phyloP scores from a whole-genome alignment of 306 rosid species.

The Quercus glauca region DNA sequence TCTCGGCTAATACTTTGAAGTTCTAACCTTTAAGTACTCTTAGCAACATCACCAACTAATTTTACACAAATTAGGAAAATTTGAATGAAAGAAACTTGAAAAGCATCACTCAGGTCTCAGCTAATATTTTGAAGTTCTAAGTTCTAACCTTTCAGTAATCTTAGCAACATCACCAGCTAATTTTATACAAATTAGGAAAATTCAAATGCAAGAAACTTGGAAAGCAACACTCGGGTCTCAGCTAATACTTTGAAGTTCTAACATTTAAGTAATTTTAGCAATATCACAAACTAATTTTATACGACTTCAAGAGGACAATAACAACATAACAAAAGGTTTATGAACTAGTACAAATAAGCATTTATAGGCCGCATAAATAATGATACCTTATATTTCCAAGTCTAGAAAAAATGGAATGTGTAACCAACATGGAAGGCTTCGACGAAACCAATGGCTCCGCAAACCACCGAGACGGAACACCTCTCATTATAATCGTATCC shows the following conservation, averaged over 20 bases:
- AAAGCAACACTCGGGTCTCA: neutral
- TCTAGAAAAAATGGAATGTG: conserved; percentile 85
- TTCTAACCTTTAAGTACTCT: neutral
- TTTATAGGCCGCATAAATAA: neutral
- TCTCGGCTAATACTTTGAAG: neutral
- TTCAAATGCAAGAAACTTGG: no score
- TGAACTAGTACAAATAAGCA: neutral
- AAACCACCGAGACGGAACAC: conserved; percentile 88
- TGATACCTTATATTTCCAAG: conserved; percentile 81
- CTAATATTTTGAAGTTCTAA: neutral
- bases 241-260: neutral
- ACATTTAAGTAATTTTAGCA: neutral
- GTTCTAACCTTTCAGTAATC: neutral
- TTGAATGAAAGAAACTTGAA: no score
- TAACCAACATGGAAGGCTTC: conserved; percentile 89
- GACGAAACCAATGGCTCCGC: conserved; percentile 93
- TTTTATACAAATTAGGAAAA: neutral
- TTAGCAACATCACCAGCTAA: neutral
- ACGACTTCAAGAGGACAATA: neutral
- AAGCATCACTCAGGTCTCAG: no score
- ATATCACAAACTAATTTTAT: neutral
- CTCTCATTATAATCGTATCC: conserved; percentile 66
- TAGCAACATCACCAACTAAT: neutral
- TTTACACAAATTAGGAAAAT: neutral
- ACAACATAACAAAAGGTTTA: neutral